Base-by-base conservation (phyloP, 108 stramenopile genomes). In the Cyclotella atomus region DNA sequence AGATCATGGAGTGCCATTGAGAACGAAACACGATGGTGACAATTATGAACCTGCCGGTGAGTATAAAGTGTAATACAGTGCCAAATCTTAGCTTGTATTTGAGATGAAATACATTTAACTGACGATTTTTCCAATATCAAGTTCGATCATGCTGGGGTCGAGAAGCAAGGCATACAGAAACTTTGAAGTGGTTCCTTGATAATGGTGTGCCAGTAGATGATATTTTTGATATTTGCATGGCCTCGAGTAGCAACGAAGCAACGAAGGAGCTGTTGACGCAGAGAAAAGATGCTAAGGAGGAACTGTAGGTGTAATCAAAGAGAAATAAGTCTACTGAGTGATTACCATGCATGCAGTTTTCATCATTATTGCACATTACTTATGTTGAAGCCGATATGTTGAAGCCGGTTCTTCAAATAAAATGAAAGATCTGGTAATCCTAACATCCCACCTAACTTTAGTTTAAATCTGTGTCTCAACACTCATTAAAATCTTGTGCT, bases 141-240 rank as follows among this genome's bases (percentile, higher is more conserved):
- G 71, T 80, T 66, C 75, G 81, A 20, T 30, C 81, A 25, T 82
- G 81, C 63, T 82, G 81, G 81, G 81, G 81, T 15, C 45, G 70
- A 25, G 75, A 82, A n/a, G 33, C 9, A 21, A 65, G 81, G 46
- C 81, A 82, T 53, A 72, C 76, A 30, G 76, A 71, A 29, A 66
- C 81, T 12, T 24, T 82, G 9, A 52, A 35, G 5, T 82, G 61
- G 59, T 77, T 82, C 62, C 21, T 82, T 34, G 64, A 76, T 23
- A 76, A 76, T 32, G 81, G 81, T 20, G 81, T 77, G 30, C 75
- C 75, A 27, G 21, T 77, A 20, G 75, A 72, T 71, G 81, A 64
- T 43, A 77, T 76, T 44, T 77, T 72, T 55, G 70, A 77, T 27
- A 50, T 20, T 3, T 76, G 81, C 50, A 46, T 82, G 54, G 59